Evolutionary conservation across 1,139 yeast genomes (phyloP), one percentile per base, ranked within the genome.

Genomic region (Ogataea hybrid): DNA sequence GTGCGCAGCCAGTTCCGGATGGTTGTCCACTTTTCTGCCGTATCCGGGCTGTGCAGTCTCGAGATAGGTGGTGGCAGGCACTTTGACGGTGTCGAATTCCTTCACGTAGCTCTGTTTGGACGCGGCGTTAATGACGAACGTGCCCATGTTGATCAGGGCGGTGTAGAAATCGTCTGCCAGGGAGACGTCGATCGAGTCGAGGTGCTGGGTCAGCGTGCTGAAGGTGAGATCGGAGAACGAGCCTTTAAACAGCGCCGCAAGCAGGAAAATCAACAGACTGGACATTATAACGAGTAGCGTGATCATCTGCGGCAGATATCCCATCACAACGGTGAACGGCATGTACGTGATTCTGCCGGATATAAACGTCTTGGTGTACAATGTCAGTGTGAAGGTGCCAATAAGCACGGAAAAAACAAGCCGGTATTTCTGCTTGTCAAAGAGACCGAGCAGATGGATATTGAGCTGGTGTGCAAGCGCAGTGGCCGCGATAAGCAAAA

Each of bases 141-240:
- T 68, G 0, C 89, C 88, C 38, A 80, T 60, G 50, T 77, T 78
- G 52, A 78, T 68, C 43, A 81, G 62, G 0, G 81, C 77, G 1
- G 83, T 70, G 57, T 79, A 79, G 54, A 84, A 84, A 57, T 84
- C 92, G 56, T 83, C 89, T 39, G 70, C 61, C 43, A 75, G 58
- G 25, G 64, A 62, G 46, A 60, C 57, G 52, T 63, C 64, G 39
- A 68, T 60, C 32, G 71, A 59, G 25, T 57, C 57, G 25, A 75
- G 61, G 32, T 73, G 71, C 21, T 59, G 56, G 25, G 77, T 63
- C 45, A 77, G 65, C 40, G 75, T 70, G 12, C 77, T 70, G 57
- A 71, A 75, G 29, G 76, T 69, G 39, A 79, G 63, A 41, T 71
- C 77, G 23, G 66, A 59, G 8, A 73, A 51, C 11, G 77, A 68